Evolutionary conservation across 1,284 basidiomycete genomes (phyloP), one percentile per base, ranked within the genome.

Genomic region (Ustilago xerochloae): DNA sequence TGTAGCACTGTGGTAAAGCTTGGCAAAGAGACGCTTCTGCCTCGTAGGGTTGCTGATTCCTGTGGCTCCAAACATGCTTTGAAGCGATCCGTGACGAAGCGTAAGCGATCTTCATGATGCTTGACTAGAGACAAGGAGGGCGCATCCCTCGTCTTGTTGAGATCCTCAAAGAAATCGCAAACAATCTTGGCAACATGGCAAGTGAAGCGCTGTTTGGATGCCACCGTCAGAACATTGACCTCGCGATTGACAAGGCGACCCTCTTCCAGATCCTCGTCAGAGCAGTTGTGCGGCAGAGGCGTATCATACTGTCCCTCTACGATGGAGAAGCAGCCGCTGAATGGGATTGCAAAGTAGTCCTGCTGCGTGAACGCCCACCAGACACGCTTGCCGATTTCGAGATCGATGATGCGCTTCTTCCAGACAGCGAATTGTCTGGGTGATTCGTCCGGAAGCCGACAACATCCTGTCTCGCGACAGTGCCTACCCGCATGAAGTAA

Each of bases 291-390:
- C n/a, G 74, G 74, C 35, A 77, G 41, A 6, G 74, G 74, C 15
- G 74, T 74, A 30, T 77, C 74, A 54, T 77, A 72, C 39, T 77
- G 74, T 13, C 70, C 66, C 24, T 72, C 69, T 8, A 69, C 61
- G 45, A 77, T 68, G 15, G 64, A 72, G 43, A 64, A 69, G 28
- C 64, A 67, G 16, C 74, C 74, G 32, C 74, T 67, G 50, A 74
- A 77, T 2, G 74, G 70, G 18, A 77, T 77, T 1, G 74, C 74
- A 41, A 77, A 77, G 26, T 77, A 77, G 41, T 74, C 74, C 33
- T 77, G 74, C 50, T 77, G 74, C 4, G 67, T 69, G 20, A 74
- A 69, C 5, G 74, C 70, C 74, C 74, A 77, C 74, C 74, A 77
- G 4, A 77, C 74, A 6, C 74, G 62, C 46, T 77, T 77, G 45